Conservation (phyloP, 441 rosid species). For the Populus hybrid region DNA sequence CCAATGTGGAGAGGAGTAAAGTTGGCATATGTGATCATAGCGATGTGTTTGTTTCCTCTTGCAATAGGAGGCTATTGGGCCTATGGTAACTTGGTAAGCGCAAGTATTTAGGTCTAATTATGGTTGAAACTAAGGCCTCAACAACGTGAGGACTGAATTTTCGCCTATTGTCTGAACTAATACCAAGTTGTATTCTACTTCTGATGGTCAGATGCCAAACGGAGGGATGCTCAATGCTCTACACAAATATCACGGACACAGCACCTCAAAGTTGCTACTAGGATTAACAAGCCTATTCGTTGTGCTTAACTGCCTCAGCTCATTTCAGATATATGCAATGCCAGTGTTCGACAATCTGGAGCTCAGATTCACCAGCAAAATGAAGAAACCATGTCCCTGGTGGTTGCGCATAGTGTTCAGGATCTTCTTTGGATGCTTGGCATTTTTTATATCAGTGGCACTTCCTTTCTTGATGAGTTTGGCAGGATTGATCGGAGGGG, state of each 20-base stretch:
- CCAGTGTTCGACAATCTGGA: slow-evolving; percentile 60
- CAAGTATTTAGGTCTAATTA: neutral
- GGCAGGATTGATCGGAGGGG: slow-evolving; percentile 55
- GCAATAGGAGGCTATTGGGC: slow-evolving; percentile 58
- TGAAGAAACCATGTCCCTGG: slow-evolving; percentile 42
- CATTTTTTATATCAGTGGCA: slow-evolving; percentile 45
- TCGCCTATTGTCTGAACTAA: neutral
- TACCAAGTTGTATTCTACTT: neutral
- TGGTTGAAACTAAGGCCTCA: neutral
- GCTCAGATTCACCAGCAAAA: slow-evolving; percentile 40
- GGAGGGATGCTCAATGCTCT: slow-evolving; percentile 49
- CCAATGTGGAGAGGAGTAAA: slow-evolving; percentile 68
- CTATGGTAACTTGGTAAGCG: slow-evolving; percentile 46
- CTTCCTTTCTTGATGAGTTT: slow-evolving; percentile 53
- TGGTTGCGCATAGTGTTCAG: slow-evolving; percentile 47
- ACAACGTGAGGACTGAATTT: neutral
- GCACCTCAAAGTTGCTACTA: slow-evolving; percentile 33
- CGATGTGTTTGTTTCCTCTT: slow-evolving; percentile 53
- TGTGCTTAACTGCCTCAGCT: slow-evolving; percentile 51
- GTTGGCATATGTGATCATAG: slow-evolving; percentile 46
- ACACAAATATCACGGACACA: slow-evolving; percentile 33
- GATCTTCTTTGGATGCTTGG: slow-evolving; percentile 44
- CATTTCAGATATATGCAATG: slow-evolving; percentile 64
- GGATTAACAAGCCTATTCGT: slow-evolving; percentile 47
- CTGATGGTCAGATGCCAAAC: slow-evolving; percentile 6